A percentile compares a stretch with the other conserved stretches of the same genome.
These are phyloP conservation scores for Rutstroemia sydowiana DNA, from an alignment of 2,329 filamentous ascomycete genomes.

Conservation along the genomic window DNA sequence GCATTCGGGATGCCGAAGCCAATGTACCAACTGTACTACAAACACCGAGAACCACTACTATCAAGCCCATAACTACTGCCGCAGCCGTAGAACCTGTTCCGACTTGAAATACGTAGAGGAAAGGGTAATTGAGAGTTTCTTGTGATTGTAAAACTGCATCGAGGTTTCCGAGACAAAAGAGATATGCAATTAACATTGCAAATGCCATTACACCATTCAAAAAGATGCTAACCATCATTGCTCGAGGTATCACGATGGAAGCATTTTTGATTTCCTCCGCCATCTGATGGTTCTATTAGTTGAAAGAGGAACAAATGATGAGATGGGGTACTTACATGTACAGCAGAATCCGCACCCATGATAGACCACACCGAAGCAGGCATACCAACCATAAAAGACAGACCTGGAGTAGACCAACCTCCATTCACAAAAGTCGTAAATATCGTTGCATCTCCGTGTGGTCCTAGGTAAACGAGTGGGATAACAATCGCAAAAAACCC, in stretches of 20 bases:
- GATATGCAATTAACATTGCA: conserved; percentile 27
- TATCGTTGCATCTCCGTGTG: conserved; percentile 29
- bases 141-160: conserved; percentile 31
- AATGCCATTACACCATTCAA: conserved; percentile 41
- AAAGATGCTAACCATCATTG: conserved; percentile 38
- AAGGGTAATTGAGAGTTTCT: conserved; percentile 32
- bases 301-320: background rate
- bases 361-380: no score
- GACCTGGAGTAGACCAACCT: conserved; percentile 36
- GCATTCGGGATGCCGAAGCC: conserved; percentile 30
- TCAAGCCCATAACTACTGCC: conserved; percentile 39
- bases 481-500: conserved; percentile 34
- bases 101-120: conserved; percentile 45
- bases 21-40: conserved; percentile 12
- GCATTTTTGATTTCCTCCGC: conserved; percentile 42
- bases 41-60: conserved; percentile 29
- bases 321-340: background rate
- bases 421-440: conserved; percentile 39
- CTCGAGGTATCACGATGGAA: conserved; percentile 37
- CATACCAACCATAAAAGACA: conserved; percentile 40
- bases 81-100: conserved; percentile 37
- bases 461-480: conserved; percentile 30
- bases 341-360: conserved; percentile 1
- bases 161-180: conserved; percentile 30
- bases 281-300: background rate